phyloP scores from a whole-genome alignment of 805 yeast species.

The Yarrowia sp. region DNA sequence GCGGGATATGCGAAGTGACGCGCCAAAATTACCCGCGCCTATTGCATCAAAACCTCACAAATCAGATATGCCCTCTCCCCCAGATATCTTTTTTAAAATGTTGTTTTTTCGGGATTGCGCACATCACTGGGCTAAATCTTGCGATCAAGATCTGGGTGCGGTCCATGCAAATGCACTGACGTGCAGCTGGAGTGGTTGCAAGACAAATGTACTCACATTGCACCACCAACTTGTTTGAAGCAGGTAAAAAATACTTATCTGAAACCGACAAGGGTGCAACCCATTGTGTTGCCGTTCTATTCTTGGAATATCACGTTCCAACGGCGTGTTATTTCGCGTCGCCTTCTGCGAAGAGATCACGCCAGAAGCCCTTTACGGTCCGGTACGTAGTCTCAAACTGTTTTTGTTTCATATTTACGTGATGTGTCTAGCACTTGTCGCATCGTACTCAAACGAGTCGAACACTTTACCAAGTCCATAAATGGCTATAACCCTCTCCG shows the following conservation, averaged over 20 bases:
- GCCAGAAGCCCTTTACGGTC: not conserved
- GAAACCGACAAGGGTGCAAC: slow-evolving; percentile 12
- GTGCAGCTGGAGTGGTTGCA: slow-evolving; percentile 14
- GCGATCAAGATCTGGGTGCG: not conserved
- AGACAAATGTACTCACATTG: not conserved
- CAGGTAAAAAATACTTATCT: not conserved
- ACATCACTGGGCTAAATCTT: slow-evolving; percentile 10
- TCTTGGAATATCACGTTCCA: not conserved
- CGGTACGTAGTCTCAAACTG: not conserved
- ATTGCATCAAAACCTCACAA: too few relatives aligned
- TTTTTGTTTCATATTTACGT: slow-evolving; percentile 5
- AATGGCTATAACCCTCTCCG: too few relatives aligned
- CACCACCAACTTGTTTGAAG: not conserved
- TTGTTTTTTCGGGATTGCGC: not conserved
- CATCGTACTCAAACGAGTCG: not conserved
- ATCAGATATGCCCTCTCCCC: not conserved
- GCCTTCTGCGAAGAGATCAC: not conserved
- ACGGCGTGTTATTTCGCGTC: not conserved
- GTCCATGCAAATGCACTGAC: not conserved
- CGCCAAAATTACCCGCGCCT: too few relatives aligned
- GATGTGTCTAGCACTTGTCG: not conserved
- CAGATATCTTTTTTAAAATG: not conserved
- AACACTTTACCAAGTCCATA: too few relatives aligned
- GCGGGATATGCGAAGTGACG: too few relatives aligned
- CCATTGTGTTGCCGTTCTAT: not conserved